phyloP scores from a whole-genome alignment of 2,329 filamentous ascomycete genomes.

The Rhexocercosporidium sp. region DNA sequence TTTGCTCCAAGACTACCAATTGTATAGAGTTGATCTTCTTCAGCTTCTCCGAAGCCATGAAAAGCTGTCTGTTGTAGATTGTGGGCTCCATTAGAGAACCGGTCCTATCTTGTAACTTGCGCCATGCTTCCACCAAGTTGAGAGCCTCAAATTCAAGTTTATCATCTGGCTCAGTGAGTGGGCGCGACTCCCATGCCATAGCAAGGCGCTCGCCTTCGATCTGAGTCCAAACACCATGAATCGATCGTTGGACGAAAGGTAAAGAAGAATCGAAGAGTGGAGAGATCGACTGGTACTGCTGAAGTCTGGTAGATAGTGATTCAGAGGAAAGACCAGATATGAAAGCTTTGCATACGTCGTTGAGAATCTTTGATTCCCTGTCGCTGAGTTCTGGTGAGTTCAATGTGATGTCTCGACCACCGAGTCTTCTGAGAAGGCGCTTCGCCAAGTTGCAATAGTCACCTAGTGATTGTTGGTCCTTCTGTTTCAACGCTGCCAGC shows the following conservation, averaged over 20 bases:
- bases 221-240: conserved; percentile 59
- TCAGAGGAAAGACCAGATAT: conserved; percentile 57
- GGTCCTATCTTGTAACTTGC: conserved; percentile 43
- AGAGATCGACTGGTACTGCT: conserved; percentile 53
- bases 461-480: conserved; percentile 35
- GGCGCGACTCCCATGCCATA: conserved; percentile 50
- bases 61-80: conserved; percentile 58
- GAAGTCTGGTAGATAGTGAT: conserved; percentile 51
- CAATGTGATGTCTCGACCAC: conserved; percentile 37
- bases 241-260: conserved; percentile 47
- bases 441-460: conserved; percentile 42
- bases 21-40: conserved; percentile 59
- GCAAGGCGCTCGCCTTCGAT: conserved; percentile 61
- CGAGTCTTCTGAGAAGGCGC: conserved; percentile 37
- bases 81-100: conserved; percentile 50
- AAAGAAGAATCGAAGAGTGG: conserved; percentile 40
- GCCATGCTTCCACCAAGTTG: conserved; percentile 52
- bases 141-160: conserved; percentile 46
- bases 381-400: conserved; percentile 32
- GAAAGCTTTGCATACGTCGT: conserved; percentile 59
- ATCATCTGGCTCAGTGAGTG: conserved; percentile 44
- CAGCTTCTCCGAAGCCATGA: conserved; percentile 53
- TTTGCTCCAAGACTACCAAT: conserved; percentile 58
- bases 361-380: conserved; percentile 54
- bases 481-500: conserved; percentile 37